Evolutionary conservation across 1,139 yeast species (phyloP).

Genomic region (Yamadazyma friedrichii): DNA sequence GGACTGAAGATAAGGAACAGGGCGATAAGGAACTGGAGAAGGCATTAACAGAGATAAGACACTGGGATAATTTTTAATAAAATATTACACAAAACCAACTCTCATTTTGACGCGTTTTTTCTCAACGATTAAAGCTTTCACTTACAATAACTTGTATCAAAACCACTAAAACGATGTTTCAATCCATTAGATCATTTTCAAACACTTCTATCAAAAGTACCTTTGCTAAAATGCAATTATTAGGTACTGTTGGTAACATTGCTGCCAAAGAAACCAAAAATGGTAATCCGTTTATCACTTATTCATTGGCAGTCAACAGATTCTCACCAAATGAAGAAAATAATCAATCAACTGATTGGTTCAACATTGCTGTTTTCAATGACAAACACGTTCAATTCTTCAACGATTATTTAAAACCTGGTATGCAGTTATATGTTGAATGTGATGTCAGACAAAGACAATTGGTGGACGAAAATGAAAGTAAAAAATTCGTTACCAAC

Average conservation of each 20-base stretch:
- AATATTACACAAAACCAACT: neutral
- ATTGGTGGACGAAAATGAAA: constrained; percentile 34
- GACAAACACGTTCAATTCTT: constrained; percentile 38
- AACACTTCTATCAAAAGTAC: constrained; percentile 29
- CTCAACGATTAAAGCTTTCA: neutral
- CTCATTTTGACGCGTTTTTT: neutral
- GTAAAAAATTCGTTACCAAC: constrained; percentile 29
- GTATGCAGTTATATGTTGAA: constrained; percentile 43
- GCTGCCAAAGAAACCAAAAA: constrained; percentile 37
- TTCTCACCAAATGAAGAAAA: constrained; percentile 32
- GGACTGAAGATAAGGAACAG: no score
- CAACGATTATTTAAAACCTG: constrained; percentile 41
- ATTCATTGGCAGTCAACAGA: constrained; percentile 46
- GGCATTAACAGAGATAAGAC: no score
- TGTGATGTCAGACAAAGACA: constrained; percentile 39
- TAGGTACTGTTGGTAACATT: constrained; percentile 44
- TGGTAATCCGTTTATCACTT: constrained; percentile 38
- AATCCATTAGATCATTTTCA: constrained; percentile 31
- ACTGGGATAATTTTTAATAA: no score
- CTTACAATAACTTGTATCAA: neutral
- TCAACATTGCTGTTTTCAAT: constrained; percentile 40
- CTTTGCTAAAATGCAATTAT: constrained; percentile 43
- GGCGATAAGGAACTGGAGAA: no score
- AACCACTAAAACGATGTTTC: constrained; percentile 1
- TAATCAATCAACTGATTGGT: constrained; percentile 40